Base-by-base conservation (phyloP, 2,329 filamentous ascomycete species). In the Talaromyces albobiverticillius region DNA sequence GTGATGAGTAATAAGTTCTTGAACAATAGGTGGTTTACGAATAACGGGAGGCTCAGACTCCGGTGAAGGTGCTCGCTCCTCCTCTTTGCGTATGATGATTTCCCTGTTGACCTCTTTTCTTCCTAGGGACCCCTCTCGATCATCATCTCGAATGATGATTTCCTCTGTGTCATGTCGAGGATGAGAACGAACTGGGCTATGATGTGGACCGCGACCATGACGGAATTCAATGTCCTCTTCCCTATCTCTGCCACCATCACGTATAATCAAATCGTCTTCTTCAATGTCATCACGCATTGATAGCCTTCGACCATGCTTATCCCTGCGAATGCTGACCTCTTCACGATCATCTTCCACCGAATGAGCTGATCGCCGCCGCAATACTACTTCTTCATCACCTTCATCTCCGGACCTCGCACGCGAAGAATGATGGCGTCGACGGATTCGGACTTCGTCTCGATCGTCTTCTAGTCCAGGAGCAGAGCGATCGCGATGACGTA, bases 1-100 rank as follows among this genome's bases (percentile, higher is more conserved):
- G 68, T 94, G 93, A 72, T 94, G 89, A 0, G 90, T 95, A 60
- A 95, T 92, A 55, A 95, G 85, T 67, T 96, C 89, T 65, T 93
- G 85, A 71, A 93, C 89, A 62, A 95, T 90, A 1, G 87, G 88
- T 31, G 90, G 90, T 18, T 86, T 85, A 40, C 84, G 82, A 63
- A 94, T 86, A 42, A 88, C 79, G 8, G 41, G n/a, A 59, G 81
- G 80, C 26, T 83, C 84, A 42, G 75, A 69, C 46, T 83, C 82
- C 14, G 76, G 77, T 10, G 79, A 79, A 6, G 53, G 20, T 8
- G 51, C 43, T 25, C 71, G 69, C 38, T 68, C 67, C 26, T 71
- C 70, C 34, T 69, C 67, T 53, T 66, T 66, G 25, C 71, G 72
- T 32, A 72, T 66, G 55, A 73, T 70, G 55, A 76, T 69, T 55